Base-by-base conservation (phyloP, 768 basidiomycete genomes). In the Scleroderma bovista region DNA sequence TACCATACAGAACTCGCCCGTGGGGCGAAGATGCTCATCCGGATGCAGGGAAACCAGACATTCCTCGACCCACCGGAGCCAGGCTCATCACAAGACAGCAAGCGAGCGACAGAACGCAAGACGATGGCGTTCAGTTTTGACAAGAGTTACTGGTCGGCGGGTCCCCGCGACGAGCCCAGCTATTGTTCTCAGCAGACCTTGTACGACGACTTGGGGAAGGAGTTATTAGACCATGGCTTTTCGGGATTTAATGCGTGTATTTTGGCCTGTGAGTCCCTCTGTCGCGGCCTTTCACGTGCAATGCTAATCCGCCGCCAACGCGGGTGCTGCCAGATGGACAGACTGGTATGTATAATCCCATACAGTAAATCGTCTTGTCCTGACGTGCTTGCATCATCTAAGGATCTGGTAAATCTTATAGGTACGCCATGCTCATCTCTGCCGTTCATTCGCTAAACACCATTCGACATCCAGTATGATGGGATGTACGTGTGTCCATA, bases 241-340 rank as follows among this genome's bases (percentile, higher is more conserved):
- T 73, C 87, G 32, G 95, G 95, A 24, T 98, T 96, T 71, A 97
- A 98, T 76, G 90, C 93, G 43, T 97, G 93, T 78, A 96, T 99
- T 70, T 78, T 99, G 65, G 95, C 96, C 69, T 98, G 94, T 96
- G 71, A 78, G 94, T 85, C 12, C 52, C 51, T 44, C 39, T 58
- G 26, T 58, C 44, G 31, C n/a, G 9, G 13, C 17, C 31, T 19
- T 3, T 9, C 5, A 29, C 29, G 8, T 31, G 26, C 44, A 11
- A 11, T 40, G 12, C 13, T 38, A 17, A 3, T 33, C 26, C 26
- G 50, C 51, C 24, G 57, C 29, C 15, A 24, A 39, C 15, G 6
- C 40, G 24, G 45, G 23, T 23, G 42, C 26, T 22, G 39, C 20
- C 43, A 80, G 78, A 80, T 75, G 90, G 90, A 61, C 90, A 93